Evolutionary conservation across 1,284 basidiomycete species (phyloP).

Genomic region (Fomitopsis palustris): DNA sequence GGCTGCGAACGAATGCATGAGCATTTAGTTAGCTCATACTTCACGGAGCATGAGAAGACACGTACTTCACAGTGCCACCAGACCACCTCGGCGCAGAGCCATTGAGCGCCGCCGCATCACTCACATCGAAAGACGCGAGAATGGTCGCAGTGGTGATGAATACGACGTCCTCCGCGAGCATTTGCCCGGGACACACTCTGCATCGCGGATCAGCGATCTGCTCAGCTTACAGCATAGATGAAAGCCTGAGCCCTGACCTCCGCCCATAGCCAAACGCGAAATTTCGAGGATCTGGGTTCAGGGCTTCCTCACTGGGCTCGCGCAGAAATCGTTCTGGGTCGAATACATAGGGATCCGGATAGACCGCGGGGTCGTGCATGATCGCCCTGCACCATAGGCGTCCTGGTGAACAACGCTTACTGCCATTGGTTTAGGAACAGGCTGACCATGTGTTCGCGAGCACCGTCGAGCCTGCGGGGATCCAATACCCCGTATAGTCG

Average conservation of each 20-base stretch:
- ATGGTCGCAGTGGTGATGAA: background rate
- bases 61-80: no score
- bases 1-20: no score
- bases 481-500: constrained; percentile 1
- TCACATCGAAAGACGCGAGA: background rate
- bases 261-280: background rate
- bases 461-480: background rate
- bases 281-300: background rate
- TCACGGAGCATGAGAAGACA: no score
- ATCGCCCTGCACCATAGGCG: background rate
- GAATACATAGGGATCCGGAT: background rate
- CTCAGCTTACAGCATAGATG: background rate
- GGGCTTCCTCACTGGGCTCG: background rate
- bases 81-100: no score
- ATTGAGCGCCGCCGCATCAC: no score
- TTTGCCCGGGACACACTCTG: background rate
- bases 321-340: background rate
- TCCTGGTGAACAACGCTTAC: background rate
- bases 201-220: no score
- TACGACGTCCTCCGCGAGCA: background rate
- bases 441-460: constrained; percentile 2
- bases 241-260: background rate
- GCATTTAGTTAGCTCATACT: no score
- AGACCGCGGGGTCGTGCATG: background rate
- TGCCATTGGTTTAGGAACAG: no score